Conservation (phyloP, 164 flowering plant genomes). For the Annona squamosa region DNA sequence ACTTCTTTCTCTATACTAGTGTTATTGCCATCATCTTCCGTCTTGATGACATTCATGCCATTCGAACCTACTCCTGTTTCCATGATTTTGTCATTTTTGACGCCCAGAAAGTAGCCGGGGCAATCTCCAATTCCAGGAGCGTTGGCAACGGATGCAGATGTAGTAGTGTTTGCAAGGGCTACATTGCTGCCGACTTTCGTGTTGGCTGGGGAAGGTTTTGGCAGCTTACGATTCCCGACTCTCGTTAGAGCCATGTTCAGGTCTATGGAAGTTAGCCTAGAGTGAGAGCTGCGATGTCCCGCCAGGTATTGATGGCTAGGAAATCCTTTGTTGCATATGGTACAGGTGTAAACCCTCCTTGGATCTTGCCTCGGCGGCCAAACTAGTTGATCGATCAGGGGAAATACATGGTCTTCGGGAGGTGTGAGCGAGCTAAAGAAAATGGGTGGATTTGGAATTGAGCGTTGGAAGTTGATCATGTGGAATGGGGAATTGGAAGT, state of each 20-base stretch:
- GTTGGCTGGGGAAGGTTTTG: neutral
- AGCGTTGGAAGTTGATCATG: neutral
- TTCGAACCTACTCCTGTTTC: neutral
- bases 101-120: neutral
- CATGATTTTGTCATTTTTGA: neutral
- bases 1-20: no score
- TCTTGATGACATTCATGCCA: no score
- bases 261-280: neutral
- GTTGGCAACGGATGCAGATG: neutral
- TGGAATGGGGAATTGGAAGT: neutral
- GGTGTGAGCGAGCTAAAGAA: no score
- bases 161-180: neutral
- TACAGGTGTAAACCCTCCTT: neutral
- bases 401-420: neutral
- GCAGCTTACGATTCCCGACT: neutral
- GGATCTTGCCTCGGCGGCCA: neutral
- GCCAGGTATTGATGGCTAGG: slow-evolving; percentile 1
- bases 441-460: neutral
- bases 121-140: neutral
- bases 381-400: neutral
- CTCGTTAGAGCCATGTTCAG: no score
- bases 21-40: no score
- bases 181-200: neutral
- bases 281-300: neutral
- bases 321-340: neutral